These are phyloP conservation scores for Lichtheimia hyalospora DNA, from an alignment of 371 early-diverging fungal species.

Conservation along the genomic window DNA sequence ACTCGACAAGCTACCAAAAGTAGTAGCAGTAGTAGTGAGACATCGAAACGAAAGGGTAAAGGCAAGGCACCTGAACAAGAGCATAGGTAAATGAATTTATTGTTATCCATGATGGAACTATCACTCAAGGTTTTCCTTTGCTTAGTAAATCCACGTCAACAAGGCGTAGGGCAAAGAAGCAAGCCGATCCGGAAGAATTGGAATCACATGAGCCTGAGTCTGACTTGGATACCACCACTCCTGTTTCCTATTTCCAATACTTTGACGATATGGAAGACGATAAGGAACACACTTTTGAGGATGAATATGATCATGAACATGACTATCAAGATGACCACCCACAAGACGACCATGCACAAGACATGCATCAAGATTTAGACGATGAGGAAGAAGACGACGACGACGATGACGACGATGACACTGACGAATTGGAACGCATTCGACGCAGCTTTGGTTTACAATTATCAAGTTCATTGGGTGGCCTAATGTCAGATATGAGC, in stretches of 20 bases:
- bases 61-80: conserved; percentile 12
- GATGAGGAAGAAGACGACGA: conserved; percentile 29
- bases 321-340: conserved; percentile 16
- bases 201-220: conserved; percentile 10
- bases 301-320: not conserved
- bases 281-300: conserved; percentile 2
- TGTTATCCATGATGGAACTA: not conserved
- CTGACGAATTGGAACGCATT: conserved; percentile 41
- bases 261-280: conserved; percentile 12
- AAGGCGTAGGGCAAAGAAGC: conserved; percentile 17
- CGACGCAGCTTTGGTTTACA: conserved; percentile 45
- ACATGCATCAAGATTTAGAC: conserved; percentile 25
- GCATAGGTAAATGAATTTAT: not conserved
- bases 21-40: too few relatives aligned
- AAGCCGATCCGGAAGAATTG: conserved; percentile 23
- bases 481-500: conserved; percentile 44
- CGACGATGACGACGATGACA: conserved; percentile 37
- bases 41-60: conserved; percentile 15
- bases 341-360: conserved; percentile 24
- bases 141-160: not conserved
- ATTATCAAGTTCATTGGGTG: conserved; percentile 48
- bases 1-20: too few relatives aligned
- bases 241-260: conserved; percentile 18
- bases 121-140: not conserved
- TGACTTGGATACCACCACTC: conserved; percentile 11